Evolutionary conservation across 2,329 filamentous ascomycete genomes (phyloP), one percentile per base, ranked within the genome.

Genomic region (Cladosporium oxysporum): DNA sequence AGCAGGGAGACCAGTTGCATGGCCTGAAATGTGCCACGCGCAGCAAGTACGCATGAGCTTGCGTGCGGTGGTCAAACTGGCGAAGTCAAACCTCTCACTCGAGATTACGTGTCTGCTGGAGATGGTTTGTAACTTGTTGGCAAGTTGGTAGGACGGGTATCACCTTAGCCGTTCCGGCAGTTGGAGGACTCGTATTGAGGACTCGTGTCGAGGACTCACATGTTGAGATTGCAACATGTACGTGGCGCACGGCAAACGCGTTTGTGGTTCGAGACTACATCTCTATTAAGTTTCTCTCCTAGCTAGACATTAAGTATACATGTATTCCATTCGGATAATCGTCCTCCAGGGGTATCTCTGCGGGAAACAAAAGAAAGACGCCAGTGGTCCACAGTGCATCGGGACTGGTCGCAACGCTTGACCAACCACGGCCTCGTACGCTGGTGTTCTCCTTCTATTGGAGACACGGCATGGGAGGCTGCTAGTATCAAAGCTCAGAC

Each of bases 261-360:
- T n/a, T n/a, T 44, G 18, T 44, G 37, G 37, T 44, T 44, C 37
- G 18, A 44, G 37, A 44, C 37, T 44, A 44, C 37, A 18, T 44
- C 37, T 44, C 37, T 44, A 53, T 29, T 53, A n/a, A 31, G 50
- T 53, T 58, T 21, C 29, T 58, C n/a, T 37, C 33, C 53, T 58
- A 58, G 33, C 53, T 58, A 58, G 33, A 58, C 53, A 58, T 58
- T 58, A 58, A 35, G 33, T 58, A 58, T 37, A 58, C 33, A 35
- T 58, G 31, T 23, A 26, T 23, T 58, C 53, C 53, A 33, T 58
- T 33, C 14, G 53, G 53, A 58, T 37, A 31, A 35, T 58, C 53
- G 31, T 58, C 53, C 53, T 58, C 53, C 53, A 58, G 53, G 53
- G 53, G 53, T 58, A 58, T 58, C 53, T 58, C 53, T 35, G 53